Evolutionary conservation across 148 eudicot genomes (phyloP).

Genomic region (Amaranthus palmeri): DNA sequence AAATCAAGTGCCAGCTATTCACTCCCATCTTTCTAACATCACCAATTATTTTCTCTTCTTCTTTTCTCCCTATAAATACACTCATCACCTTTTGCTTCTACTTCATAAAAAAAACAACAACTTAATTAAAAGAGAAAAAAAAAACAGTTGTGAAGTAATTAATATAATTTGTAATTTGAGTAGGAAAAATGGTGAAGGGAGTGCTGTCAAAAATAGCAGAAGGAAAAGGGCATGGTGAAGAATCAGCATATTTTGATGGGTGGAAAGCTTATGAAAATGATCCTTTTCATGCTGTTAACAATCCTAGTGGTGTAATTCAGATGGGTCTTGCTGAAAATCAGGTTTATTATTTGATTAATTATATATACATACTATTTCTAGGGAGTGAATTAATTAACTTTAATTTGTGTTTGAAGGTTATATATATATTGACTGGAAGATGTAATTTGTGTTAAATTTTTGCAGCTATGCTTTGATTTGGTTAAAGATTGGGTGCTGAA

Average conservation of each 20-base stretch:
- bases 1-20: slow-evolving; percentile 21
- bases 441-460: not conserved
- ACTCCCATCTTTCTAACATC: slow-evolving; percentile 12
- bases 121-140: not conserved
- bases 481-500: slow-evolving; percentile 68
- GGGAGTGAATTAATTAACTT: no score
- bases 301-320: slow-evolving; percentile 48
- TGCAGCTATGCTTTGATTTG: slow-evolving; percentile 63
- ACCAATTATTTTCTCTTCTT: not conserved
- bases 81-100: not conserved
- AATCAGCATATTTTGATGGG: slow-evolving; percentile 47
- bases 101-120: not conserved
- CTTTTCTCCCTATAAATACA: not conserved
- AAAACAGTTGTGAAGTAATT: not conserved
- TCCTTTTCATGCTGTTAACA: slow-evolving; percentile 34
- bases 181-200: not conserved
- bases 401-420: no score
- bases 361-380: no score
- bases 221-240: slow-evolving; percentile 46
- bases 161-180: slow-evolving; percentile 10
- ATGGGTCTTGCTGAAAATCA: slow-evolving; percentile 57
- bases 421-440: no score
- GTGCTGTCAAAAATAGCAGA: slow-evolving; percentile 43
- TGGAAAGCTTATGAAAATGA: slow-evolving; percentile 52
- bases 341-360: slow-evolving; percentile 14